Evolutionary conservation across 306 rosid species (phyloP).

Genomic region (Pterocarpus santalinus): DNA sequence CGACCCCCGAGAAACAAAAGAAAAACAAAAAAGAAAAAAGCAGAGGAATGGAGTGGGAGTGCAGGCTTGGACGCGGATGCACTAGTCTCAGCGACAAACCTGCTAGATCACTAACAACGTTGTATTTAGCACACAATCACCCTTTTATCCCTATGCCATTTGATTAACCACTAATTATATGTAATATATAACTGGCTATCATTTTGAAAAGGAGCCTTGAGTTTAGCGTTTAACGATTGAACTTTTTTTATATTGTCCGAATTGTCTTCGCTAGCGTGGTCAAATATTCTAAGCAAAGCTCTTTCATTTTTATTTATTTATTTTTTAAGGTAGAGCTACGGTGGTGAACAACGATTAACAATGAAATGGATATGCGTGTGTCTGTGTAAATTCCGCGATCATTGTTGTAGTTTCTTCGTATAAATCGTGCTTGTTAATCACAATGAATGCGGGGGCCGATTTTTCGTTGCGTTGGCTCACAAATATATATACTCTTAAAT

Average conservation of each 20-base stretch:
- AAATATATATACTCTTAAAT: too few relatives aligned
- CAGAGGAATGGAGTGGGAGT: not conserved
- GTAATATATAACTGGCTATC: not conserved
- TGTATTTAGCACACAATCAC: slow-evolving; percentile 45
- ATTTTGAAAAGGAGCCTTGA: not conserved
- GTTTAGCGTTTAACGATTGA: slow-evolving; percentile 31
- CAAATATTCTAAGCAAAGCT: not conserved
- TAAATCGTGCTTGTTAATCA: too few relatives aligned
- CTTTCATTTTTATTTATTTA: too few relatives aligned
- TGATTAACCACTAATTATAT: not conserved
- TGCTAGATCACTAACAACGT: slow-evolving; percentile 59
- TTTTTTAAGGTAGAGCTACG: too few relatives aligned
- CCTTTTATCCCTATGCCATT: not conserved
- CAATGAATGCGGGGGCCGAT: too few relatives aligned
- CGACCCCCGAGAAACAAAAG: slow-evolving; percentile 35
- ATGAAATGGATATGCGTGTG: too few relatives aligned
- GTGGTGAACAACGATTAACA: too few relatives aligned
- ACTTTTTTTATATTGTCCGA: not conserved
- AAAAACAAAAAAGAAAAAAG: not conserved
- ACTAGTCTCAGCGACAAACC: slow-evolving; percentile 61
- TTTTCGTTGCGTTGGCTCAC: too few relatives aligned
- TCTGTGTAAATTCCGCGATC: too few relatives aligned
- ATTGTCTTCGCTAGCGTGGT: slow-evolving; percentile 7
- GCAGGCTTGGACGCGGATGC: slow-evolving; percentile 37
- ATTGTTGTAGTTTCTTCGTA: too few relatives aligned